A percentile compares a stretch with the other conserved stretches of the same genome.
phyloP scores from a whole-genome alignment of 805 yeast genomes.

The Candida andamanensis region DNA sequence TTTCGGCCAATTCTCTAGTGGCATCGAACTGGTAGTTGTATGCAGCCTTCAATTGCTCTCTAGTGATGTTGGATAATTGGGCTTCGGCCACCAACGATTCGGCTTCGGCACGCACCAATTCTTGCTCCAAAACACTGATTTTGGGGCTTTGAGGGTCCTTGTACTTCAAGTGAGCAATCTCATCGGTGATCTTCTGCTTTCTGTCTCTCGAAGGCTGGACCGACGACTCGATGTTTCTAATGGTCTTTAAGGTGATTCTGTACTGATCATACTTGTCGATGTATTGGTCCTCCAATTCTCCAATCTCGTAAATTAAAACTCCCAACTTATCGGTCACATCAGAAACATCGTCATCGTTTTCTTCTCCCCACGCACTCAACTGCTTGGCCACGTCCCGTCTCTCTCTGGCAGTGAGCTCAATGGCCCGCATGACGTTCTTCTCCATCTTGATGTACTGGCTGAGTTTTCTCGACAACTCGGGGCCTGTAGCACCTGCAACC shows the following conservation, averaged over 20 bases:
- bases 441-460: conserved; percentile 75
- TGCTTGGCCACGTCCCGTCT: conserved; percentile 80
- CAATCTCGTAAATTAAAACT: conserved; percentile 74
- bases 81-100: conserved; percentile 90
- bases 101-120: conserved; percentile 87
- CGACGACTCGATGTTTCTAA: conserved; percentile 80
- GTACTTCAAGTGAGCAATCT: conserved; percentile 77
- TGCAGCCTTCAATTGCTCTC: conserved; percentile 82
- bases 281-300: conserved; percentile 83
- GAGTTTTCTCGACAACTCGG: conserved; percentile 71
- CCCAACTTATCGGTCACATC: conserved; percentile 87
- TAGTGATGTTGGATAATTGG: conserved; percentile 80
- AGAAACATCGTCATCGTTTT: conserved; percentile 77
- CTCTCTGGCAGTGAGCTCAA: conserved; percentile 73
- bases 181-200: conserved; percentile 79
- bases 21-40: conserved; percentile 83
- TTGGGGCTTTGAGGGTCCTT: conserved; percentile 83
- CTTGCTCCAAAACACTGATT: conserved; percentile 78
- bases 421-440: conserved; percentile 73
- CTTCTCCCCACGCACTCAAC: conserved; percentile 82
- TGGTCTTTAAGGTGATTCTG: conserved; percentile 74
- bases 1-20: conserved; percentile 79
- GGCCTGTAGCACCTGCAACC: conserved; percentile 76
- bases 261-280: conserved; percentile 83
- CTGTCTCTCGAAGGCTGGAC: conserved; percentile 87